A percentile compares a stretch with the other conserved stretches of the same genome.
These are phyloP conservation scores for Capsella rubella DNA, from an alignment of 441 rosid species.

Conservation along the genomic window DNA sequence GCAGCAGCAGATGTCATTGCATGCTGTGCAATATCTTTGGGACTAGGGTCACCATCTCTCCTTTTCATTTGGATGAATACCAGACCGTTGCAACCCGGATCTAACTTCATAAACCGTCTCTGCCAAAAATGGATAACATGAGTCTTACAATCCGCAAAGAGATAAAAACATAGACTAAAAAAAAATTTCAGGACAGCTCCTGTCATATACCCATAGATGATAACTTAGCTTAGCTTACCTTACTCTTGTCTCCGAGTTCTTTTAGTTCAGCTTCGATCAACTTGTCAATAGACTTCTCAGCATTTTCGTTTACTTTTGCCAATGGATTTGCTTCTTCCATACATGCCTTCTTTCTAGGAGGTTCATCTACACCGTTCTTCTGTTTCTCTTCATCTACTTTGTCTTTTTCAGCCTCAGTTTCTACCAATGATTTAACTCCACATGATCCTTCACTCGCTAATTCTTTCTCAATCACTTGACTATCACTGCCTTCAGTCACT, in stretches of 20 bases:
- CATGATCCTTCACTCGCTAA: slow-evolving; percentile 45
- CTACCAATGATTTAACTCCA: slow-evolving; percentile 46
- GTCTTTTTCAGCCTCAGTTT: slow-evolving; percentile 40
- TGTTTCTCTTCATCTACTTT: slow-evolving; percentile 44
- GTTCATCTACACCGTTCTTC: slow-evolving; percentile 53
- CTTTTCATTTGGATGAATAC: slow-evolving; percentile 89
- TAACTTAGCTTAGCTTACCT: slow-evolving; percentile 48
- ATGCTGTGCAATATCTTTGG: slow-evolving; percentile 81
- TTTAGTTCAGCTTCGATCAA: slow-evolving; percentile 90
- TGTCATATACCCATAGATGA: slow-evolving; percentile 9
- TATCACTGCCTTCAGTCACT: slow-evolving; percentile 32
- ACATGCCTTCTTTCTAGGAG: slow-evolving; percentile 71
- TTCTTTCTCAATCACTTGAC: slow-evolving; percentile 45
- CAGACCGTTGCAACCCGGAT: slow-evolving; percentile 90
- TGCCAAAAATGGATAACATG: slow-evolving; percentile 33
- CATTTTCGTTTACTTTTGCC: slow-evolving; percentile 45
- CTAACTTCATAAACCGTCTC: slow-evolving; percentile 85
- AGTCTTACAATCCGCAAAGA: slow-evolving; percentile 14
- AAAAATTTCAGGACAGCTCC: neutral
- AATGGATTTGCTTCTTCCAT: slow-evolving; percentile 58
- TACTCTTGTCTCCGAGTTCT: slow-evolving; percentile 93
- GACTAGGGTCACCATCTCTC: slow-evolving; percentile 80
- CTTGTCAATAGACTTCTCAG: slow-evolving; percentile 80
- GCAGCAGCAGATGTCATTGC: slow-evolving; percentile 84
- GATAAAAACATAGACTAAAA: neutral